Conservation (phyloP, 2,329 filamentous ascomycete genomes). For the Setomelanomma holmii region DNA sequence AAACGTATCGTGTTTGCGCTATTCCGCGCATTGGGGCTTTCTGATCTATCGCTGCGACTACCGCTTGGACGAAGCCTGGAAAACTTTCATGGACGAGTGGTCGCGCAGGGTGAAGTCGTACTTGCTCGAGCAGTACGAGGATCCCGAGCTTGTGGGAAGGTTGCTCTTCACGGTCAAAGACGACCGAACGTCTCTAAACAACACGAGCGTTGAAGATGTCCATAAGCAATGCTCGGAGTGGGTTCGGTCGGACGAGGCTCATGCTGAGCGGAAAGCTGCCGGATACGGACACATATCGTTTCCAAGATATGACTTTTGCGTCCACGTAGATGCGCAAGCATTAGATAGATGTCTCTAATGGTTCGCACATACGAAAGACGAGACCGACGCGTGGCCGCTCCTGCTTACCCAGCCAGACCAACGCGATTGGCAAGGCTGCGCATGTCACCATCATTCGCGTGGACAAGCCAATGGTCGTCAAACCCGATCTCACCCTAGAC, state of each 20-base stretch:
- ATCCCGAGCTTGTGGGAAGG: background rate
- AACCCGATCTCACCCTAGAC: too few relatives aligned
- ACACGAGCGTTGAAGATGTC: background rate
- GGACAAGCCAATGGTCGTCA: too few relatives aligned
- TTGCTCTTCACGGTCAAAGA: background rate
- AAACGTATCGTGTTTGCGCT: background rate
- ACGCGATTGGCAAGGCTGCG: too few relatives aligned
- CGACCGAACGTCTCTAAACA: background rate
- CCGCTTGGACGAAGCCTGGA: background rate
- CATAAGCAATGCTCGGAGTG: background rate
- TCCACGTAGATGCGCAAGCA: background rate
- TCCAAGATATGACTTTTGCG: too few relatives aligned
- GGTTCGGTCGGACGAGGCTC: background rate
- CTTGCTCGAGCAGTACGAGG: background rate
- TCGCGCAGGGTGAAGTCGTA: background rate
- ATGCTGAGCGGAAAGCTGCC: background rate
- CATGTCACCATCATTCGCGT: too few relatives aligned
- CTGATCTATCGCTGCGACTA: background rate
- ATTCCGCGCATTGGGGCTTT: background rate
- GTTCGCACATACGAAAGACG: too few relatives aligned
- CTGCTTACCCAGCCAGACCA: too few relatives aligned
- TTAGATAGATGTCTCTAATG: background rate
- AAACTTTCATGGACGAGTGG: background rate
- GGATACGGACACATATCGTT: too few relatives aligned
- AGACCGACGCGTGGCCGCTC: too few relatives aligned